A percentile compares a stretch with the other conserved stretches of the same genome.
Conservation (phyloP, 768 basidiomycete species). For the Lactarius indigo region DNA sequence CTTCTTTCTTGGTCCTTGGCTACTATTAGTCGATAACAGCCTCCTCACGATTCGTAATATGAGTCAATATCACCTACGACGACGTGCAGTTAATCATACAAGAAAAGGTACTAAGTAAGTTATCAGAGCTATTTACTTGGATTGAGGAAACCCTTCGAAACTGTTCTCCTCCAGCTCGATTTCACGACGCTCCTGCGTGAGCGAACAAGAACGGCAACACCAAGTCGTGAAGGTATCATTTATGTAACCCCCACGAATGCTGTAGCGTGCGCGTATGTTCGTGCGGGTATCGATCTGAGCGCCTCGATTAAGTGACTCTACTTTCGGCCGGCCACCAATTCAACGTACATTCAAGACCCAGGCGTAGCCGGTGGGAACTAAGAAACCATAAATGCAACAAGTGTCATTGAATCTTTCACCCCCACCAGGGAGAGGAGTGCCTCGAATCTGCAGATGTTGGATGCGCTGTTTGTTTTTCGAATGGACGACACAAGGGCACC, state of each 20-base stretch:
- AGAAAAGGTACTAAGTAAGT: neutral
- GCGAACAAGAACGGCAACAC: constrained; percentile 46
- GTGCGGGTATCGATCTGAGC: constrained; percentile 35
- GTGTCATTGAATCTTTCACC: constrained; percentile 36
- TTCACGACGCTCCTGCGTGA: constrained; percentile 47
- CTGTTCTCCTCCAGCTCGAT: constrained; percentile 46
- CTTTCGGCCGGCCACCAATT: neutral
- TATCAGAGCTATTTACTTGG: too few species aligned
- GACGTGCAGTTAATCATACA: neutral
- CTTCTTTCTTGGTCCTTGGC: too few species aligned
- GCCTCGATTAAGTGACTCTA: neutral
- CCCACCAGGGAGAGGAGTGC: constrained; percentile 36
- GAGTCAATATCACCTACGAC: neutral
- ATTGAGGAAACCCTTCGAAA: constrained; percentile 7
- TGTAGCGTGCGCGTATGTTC: constrained; percentile 41
- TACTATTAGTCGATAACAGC: neutral
- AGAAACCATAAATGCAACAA: constrained; percentile 37
- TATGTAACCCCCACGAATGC: constrained; percentile 41
- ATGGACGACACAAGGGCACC: constrained; percentile 43
- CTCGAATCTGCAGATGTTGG: constrained; percentile 36
- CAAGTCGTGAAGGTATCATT: constrained; percentile 40
- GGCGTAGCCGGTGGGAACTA: constrained; percentile 31
- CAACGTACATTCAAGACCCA: constrained; percentile 31
- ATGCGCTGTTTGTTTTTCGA: constrained; percentile 39
- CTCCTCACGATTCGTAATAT: neutral